Evolutionary conservation across 108 stramenopile species (phyloP).

Genomic region (Conticribra guillardii): DNA sequence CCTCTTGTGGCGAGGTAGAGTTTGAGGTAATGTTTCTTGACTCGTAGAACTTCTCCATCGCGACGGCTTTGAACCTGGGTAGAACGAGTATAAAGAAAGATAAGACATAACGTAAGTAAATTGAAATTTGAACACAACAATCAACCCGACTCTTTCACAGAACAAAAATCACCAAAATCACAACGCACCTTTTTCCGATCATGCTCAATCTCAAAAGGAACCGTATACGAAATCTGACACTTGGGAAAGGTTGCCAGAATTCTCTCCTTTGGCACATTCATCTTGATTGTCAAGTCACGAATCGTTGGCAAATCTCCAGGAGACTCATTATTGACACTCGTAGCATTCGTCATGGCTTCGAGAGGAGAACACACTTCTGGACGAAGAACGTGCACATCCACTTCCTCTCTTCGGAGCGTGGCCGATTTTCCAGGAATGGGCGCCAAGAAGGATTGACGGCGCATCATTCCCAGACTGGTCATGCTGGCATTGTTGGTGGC

Average conservation of each 20-base stretch:
- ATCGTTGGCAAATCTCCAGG: conserved; percentile 41
- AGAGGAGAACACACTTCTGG: conserved; percentile 20
- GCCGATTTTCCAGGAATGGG: not conserved
- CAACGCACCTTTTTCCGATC: conserved; percentile 40
- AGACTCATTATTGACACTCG: not conserved
- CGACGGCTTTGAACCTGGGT: conserved; percentile 45
- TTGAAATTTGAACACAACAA: not conserved
- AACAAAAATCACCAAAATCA: not conserved
- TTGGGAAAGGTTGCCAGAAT: conserved; percentile 52
- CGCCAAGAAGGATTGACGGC: not conserved
- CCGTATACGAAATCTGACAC: conserved; percentile 35
- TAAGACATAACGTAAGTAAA: not conserved
- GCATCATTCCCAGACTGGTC: not conserved
- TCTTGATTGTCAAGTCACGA: conserved; percentile 54
- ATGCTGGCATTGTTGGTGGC: not conserved
- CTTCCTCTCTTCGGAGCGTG: conserved; percentile 40
- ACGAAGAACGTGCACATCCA: conserved; percentile 50
- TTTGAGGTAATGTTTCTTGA: conserved; percentile 58
- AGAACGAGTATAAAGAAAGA: not conserved
- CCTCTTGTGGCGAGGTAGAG: conserved; percentile 48
- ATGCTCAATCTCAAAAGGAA: conserved; percentile 34
- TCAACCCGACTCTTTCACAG: not conserved
- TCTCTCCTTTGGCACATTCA: conserved; percentile 36
- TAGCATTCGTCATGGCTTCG: too few species aligned
- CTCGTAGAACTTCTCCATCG: conserved; percentile 52